Evolutionary conservation across 2,329 filamentous ascomycete genomes (phyloP), one percentile per base, ranked within the genome.

Genomic region (Colletotrichum liaoningense): DNA sequence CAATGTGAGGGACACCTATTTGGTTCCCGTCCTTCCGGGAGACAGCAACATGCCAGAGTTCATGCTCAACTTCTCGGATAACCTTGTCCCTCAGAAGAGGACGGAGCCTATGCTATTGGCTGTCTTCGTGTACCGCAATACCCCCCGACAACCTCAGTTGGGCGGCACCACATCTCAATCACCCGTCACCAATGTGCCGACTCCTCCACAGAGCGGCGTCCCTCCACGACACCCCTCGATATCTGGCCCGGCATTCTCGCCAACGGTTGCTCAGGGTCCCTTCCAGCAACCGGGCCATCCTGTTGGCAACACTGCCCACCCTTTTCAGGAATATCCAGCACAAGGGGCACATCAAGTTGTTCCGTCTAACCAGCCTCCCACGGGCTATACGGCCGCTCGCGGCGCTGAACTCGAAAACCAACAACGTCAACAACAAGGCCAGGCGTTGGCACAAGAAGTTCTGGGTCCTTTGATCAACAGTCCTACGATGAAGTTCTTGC

Each of bases 1-100:
- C 24, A 93, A 95, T 73, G 93, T 98, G 62, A 93, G 95, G 73
- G 96, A 98, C 80, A 94, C 95, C 1, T 98, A 98, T 81, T 89
- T 98, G 38, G 93, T 98, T 11, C 96, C 97, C 0, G 90, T 98
- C 5, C 90, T 95, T 38, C 88, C 92, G 5, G 95, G 94, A 30
- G 87, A 90, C 30, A 87, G 86, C 42, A 90, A 89, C 63, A 89
- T 96, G 56, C 96, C 97, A 0, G 94, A 95, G 74, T 98, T 98
- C 78, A 91, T 98, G 81, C 90, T 95, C 74, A 93, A 97, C 79
- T 88, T 98, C n/a, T 92, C 94, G 75, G 93, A 96, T 77, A 95
- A 95, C 80, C 90, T 90, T 35, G 89, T 98, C 38, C 94, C 95
- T 57, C 88, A 90, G 72, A 89, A 89, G 2, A 89, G 93, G 19